A percentile compares a stretch with the other conserved stretches of the same genome.
phyloP scores from a whole-genome alignment of 768 basidiomycete genomes.

The Lactifluus volemus region DNA sequence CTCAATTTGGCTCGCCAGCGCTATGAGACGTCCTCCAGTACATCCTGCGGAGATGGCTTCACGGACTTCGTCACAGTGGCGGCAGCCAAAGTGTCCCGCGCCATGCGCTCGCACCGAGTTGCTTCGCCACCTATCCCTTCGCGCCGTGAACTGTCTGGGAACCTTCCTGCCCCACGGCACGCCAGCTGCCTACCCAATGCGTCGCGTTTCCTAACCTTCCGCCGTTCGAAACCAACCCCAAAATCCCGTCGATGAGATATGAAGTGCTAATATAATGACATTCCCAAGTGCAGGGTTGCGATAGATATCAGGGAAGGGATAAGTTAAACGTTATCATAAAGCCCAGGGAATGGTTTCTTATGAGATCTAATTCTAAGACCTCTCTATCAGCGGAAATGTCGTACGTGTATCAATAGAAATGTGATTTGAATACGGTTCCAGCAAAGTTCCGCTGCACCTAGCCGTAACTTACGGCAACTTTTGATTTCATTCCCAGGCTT shows the following conservation, averaged over 20 bases:
- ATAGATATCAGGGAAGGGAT: not conserved
- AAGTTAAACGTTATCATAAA: not conserved
- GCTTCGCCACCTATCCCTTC: not conserved
- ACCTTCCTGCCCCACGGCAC: not conserved
- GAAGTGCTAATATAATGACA: not conserved
- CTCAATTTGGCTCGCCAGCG: conserved; percentile 1
- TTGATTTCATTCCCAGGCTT: too few species aligned
- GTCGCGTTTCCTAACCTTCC: not conserved
- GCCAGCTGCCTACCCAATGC: not conserved
- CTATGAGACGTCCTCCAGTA: not conserved
- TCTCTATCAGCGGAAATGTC: not conserved
- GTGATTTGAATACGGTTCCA: too few species aligned
- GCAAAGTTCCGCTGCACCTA: too few species aligned
- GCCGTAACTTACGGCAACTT: too few species aligned
- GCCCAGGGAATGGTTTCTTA: not conserved
- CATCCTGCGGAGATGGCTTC: conserved; percentile 1
- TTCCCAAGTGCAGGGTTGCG: too few species aligned
- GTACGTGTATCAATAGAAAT: not conserved
- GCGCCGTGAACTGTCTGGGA: not conserved
- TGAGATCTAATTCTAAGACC: not conserved
- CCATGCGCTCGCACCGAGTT: not conserved
- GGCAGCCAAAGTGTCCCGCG: conserved; percentile 7
- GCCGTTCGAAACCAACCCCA: not conserved
- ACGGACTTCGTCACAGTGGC: conserved; percentile 12
- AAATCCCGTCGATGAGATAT: not conserved